Percentiles rank a stretch among this genome's conserved stretches.
These are phyloP conservation scores for Candida corydali DNA, from an alignment of 805 yeast genomes.

Conservation along the genomic window DNA sequence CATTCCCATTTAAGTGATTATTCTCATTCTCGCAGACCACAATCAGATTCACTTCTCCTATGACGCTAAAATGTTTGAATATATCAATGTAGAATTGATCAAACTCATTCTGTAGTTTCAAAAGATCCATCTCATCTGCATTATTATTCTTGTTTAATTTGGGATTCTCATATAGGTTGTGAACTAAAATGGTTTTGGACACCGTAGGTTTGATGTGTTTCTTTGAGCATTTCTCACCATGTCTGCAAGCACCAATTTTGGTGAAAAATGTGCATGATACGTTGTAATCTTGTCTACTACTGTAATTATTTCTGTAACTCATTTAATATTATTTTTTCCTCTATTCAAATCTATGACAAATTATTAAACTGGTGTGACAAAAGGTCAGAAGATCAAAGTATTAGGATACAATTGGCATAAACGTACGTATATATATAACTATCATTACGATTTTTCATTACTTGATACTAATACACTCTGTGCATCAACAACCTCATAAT, in stretches of 20 bases:
- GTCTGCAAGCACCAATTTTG: slow-evolving; percentile 90
- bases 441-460: slow-evolving; percentile 4
- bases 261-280: slow-evolving; percentile 56
- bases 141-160: slow-evolving; percentile 32
- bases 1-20: slow-evolving; percentile 82
- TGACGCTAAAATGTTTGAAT: slow-evolving; percentile 52
- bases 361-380: no score
- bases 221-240: slow-evolving; percentile 83
- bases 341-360: no score
- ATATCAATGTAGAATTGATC: slow-evolving; percentile 69
- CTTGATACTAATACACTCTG: slow-evolving; percentile 3
- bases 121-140: slow-evolving; percentile 25
- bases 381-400: no score
- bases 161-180: slow-evolving; percentile 65
- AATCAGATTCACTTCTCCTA: slow-evolving; percentile 54
- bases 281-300: not conserved
- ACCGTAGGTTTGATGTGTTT: slow-evolving; percentile 62
- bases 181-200: slow-evolving; percentile 62
- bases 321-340: not conserved
- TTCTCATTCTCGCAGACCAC: slow-evolving; percentile 81
- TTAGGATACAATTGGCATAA: not conserved
- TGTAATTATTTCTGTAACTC: slow-evolving; percentile 2
- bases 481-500: slow-evolving; percentile 7
- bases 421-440: no score
- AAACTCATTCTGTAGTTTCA: slow-evolving; percentile 43